Evolutionary conservation across 164 flowering plant species (phyloP), one percentile per base, ranked within the genome.

Genomic region (Chloranthus sessilifolius): DNA sequence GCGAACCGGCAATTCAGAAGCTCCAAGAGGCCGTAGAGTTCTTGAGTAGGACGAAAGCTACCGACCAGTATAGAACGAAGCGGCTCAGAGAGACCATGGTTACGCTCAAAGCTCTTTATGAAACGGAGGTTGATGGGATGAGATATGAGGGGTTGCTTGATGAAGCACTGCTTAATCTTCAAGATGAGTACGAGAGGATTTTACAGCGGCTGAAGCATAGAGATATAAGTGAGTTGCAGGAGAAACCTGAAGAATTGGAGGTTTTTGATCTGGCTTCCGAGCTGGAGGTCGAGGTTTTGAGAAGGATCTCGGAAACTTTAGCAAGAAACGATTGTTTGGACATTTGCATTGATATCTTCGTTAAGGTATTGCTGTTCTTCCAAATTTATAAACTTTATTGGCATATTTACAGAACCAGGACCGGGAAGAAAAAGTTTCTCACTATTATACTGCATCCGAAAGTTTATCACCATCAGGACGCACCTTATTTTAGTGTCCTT

Each of bases 11-110:
- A 9, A 69, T 80, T 44, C 86, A 76, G 53, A 77, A 65, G 67
- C 78, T 84, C 24, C 88, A 84, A 58, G 88, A 84, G 43, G 85
- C 73, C 43, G 85, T 81, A 53, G 88, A 84, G 79, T 81, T 77
- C 52, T 59, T 84, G 66, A 82, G 94, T 56, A 59, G 94, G 66
- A 84, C 88, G 1, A 81, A 76, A 52, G 85, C 83, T 0, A 61
- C 92, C 1, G 88, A 81, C 45, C 77, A 68, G 43, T 69, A 36
- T 43, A 47, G 77, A 46, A 72, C 75, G 4, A 68, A 57, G 2
- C 63, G 82, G 38, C 54, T 79, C 43, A 77, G 44, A 40, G 83
- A 84, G 68, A 66, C 85, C 7, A 43, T 82, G 55, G 49, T 68
- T 5, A 74, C 86, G 0, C 72, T 82, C 4, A 78, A 70, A 48